Evolutionary conservation across 345 rosid species (phyloP), one percentile per base, ranked within the genome.

Genomic region (Balakata baccata): DNA sequence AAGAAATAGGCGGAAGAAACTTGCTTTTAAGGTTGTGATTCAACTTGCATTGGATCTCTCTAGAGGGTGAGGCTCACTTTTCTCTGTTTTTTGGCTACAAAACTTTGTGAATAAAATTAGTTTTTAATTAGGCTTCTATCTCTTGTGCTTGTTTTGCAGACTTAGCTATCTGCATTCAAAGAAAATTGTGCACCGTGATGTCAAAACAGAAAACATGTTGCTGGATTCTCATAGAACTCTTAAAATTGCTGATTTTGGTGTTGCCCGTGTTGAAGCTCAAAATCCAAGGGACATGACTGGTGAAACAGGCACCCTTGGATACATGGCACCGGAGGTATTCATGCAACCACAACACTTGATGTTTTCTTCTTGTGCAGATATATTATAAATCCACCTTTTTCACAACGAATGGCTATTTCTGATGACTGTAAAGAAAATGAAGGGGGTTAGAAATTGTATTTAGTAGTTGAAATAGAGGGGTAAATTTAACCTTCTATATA

Each of bases 251-350:
- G 99, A 91, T 87, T 95, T 95, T 74, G 98, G 98, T 7, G 98
- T 94, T 68, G 98, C 98, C 0, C 91, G 98, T 58, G 97, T 94
- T 54, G 98, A 92, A 85, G 98, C 98, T 81, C 92, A 86, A 74
- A 94, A 94, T 84, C 98, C 96, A 73, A 75, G 80, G 52, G 98
- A 94, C 67, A 94, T 94, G 98, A 92, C 98, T 34, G 98, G 98
- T 80, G 98, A 90, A 88, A 94, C 97, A 29, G 98, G 98, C 51
- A 92, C 98, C 43, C 92, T 90, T 64, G 98, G 97, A 56, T 92
- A 94, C 81, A 94, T 94, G 98, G 98, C 98, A 66, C 98, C 98
- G 0, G 98, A 94, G 98, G 98, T 94, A 81, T 20, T 47, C 22
- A 62, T 67, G 38, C 76, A 18, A 69, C 69, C 20, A 66, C 34